Evolutionary conservation across 2,329 filamentous ascomycete species (phyloP).

Genomic region (Fusarium pininemorale): DNA sequence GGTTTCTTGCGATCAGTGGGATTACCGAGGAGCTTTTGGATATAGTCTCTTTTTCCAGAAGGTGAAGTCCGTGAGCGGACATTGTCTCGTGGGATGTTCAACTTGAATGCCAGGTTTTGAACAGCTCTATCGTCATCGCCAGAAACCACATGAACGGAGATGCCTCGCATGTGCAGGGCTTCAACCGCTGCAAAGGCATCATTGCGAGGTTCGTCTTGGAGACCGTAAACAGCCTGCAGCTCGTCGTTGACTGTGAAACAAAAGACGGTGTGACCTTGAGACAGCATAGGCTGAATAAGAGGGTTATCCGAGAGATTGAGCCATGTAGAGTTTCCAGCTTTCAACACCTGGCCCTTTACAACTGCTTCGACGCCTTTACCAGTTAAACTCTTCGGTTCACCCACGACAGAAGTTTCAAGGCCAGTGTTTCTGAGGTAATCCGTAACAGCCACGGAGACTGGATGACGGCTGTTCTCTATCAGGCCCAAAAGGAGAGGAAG

Average conservation of each 20-base stretch:
- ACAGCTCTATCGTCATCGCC: slow-evolving; percentile 65
- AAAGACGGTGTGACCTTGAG: slow-evolving; percentile 54
- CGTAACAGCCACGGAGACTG: slow-evolving; percentile 60
- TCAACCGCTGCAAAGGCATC: slow-evolving; percentile 52
- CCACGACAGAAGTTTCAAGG: slow-evolving; percentile 30
- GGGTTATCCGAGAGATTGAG: slow-evolving; percentile 46
- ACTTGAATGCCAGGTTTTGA: slow-evolving; percentile 47
- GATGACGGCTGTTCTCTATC: slow-evolving; percentile 58
- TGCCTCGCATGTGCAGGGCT: slow-evolving; percentile 48
- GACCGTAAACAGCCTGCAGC: slow-evolving; percentile 54
- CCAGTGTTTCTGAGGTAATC: slow-evolving; percentile 48
- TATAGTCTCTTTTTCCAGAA: slow-evolving; percentile 57
- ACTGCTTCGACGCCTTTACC: slow-evolving; percentile 58
- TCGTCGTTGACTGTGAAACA: slow-evolving; percentile 54
- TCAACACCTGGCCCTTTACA: slow-evolving; percentile 44
- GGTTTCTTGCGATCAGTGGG: slow-evolving; percentile 33
- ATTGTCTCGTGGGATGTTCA: slow-evolving; percentile 52
- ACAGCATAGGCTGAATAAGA: slow-evolving; percentile 48
- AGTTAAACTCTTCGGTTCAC: slow-evolving; percentile 50
- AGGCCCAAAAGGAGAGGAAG: slow-evolving; percentile 45
- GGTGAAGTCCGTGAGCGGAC: slow-evolving; percentile 56
- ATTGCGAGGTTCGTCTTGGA: slow-evolving; percentile 57
- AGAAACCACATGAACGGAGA: slow-evolving; percentile 59
- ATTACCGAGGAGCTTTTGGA: slow-evolving; percentile 48
- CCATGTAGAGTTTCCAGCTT: slow-evolving; percentile 63